Conservation (phyloP, 2,329 filamentous ascomycete genomes). For the Paecilomyces sp. region DNA sequence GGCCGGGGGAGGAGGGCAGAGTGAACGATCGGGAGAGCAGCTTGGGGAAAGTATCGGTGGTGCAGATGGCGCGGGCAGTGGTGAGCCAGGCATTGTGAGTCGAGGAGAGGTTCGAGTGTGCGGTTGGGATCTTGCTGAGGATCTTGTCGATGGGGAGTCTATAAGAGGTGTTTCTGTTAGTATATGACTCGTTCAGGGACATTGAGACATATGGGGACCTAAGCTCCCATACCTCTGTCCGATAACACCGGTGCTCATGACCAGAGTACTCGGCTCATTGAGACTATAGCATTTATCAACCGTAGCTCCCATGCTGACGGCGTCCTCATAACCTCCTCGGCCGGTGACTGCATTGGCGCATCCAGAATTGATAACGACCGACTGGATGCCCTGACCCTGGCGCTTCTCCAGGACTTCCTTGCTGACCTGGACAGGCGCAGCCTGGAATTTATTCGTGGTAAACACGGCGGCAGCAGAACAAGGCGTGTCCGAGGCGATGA, state of each 20-base stretch:
- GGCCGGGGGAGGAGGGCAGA: slow-evolving; percentile 68
- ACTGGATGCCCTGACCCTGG: slow-evolving; percentile 63
- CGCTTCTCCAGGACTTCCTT: slow-evolving; percentile 61
- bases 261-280: slow-evolving; percentile 60
- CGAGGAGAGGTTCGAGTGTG: slow-evolving; percentile 62
- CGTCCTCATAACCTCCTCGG: slow-evolving; percentile 81
- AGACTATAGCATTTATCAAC: slow-evolving; percentile 62
- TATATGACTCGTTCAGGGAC: not conserved
- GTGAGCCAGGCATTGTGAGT: slow-evolving; percentile 81
- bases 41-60: slow-evolving; percentile 97
- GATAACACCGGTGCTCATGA: slow-evolving; percentile 98
- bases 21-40: slow-evolving; percentile 77
- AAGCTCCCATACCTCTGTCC: slow-evolving; percentile 62
- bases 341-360: slow-evolving; percentile 97
- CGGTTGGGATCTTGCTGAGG: slow-evolving; percentile 69
- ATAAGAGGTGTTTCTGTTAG: slow-evolving; percentile 1
- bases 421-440: slow-evolving; percentile 85
- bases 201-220: not conserved
- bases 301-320: slow-evolving; percentile 69
- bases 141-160: slow-evolving; percentile 90
- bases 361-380: slow-evolving; percentile 88
- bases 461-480: slow-evolving; percentile 89
- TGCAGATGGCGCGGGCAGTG: slow-evolving; percentile 88
- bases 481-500: slow-evolving; percentile 78
- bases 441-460: slow-evolving; percentile 97